A percentile compares a stretch with the other conserved stretches of the same genome.
These are phyloP conservation scores for Leptographium flavum DNA, from an alignment of 2,329 filamentous ascomycete species.

Conservation along the genomic window DNA sequence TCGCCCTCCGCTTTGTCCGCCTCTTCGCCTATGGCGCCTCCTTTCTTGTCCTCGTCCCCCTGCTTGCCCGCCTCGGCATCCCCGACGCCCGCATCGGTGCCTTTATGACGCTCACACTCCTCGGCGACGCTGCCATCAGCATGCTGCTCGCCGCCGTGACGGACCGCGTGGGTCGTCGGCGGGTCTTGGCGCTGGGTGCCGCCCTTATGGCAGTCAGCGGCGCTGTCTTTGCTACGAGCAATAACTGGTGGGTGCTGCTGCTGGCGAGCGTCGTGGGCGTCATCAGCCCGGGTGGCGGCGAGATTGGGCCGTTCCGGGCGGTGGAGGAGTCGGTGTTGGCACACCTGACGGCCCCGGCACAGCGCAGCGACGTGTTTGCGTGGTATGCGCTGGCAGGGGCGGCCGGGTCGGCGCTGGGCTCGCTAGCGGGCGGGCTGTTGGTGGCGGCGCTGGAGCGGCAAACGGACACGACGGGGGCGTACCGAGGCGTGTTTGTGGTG, in stretches of 20 bases:
- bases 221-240: slow-evolving; percentile 34
- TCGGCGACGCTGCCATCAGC: slow-evolving; percentile 44
- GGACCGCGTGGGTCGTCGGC: slow-evolving; percentile 36
- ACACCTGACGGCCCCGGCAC: slow-evolving; percentile 32
- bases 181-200: slow-evolving; percentile 39
- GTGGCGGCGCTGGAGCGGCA: slow-evolving; percentile 33
- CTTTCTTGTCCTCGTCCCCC: slow-evolving; percentile 42
- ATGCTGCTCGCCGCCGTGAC: slow-evolving; percentile 44
- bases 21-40: slow-evolving; percentile 49
- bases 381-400: slow-evolving; percentile 47
- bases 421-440: slow-evolving; percentile 43
- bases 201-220: slow-evolving; percentile 41
- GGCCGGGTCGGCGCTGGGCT: slow-evolving; percentile 45
- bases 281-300: slow-evolving; percentile 49
- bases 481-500: slow-evolving; percentile 39
- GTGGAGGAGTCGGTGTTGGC: slow-evolving; percentile 47
- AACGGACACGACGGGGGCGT: slow-evolving; percentile 21
- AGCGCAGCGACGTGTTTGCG: slow-evolving; percentile 41
- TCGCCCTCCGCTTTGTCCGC: slow-evolving; percentile 43
- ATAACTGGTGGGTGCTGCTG: slow-evolving; percentile 44
- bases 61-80: slow-evolving; percentile 34
- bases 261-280: slow-evolving; percentile 44
- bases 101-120: slow-evolving; percentile 51
- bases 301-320: slow-evolving; percentile 49
- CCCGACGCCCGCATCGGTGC: slow-evolving; percentile 39